A percentile compares a stretch with the other conserved stretches of the same genome.
These are phyloP conservation scores for Boletellus sp. DNA, from an alignment of 768 basidiomycete species.

Conservation along the genomic window DNA sequence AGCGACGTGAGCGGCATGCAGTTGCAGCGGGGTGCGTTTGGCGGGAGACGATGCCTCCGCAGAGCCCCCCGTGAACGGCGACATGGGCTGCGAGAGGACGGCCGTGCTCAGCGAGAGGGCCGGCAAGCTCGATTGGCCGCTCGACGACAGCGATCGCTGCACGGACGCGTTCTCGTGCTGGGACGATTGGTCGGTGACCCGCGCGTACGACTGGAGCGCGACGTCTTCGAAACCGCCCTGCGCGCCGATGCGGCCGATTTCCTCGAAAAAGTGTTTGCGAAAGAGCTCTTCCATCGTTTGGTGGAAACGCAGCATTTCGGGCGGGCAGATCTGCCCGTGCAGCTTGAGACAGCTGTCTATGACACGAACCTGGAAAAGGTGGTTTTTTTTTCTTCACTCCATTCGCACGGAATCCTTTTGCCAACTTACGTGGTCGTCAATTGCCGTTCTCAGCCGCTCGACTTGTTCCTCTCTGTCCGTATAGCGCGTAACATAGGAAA, in stretches of 20 bases:
- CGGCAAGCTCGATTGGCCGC: conserved; percentile 37
- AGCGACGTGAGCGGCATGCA: conserved; percentile 76
- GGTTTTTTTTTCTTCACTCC: background rate
- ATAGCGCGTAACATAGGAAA: conserved; percentile 62
- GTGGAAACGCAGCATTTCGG: conserved; percentile 91
- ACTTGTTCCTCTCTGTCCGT: conserved; percentile 70
- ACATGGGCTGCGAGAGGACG: conserved; percentile 44
- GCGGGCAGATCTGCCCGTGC: conserved; percentile 76
- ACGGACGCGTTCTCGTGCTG: conserved; percentile 45
- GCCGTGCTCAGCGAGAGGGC: conserved; percentile 50
- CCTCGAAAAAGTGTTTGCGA: conserved; percentile 78
- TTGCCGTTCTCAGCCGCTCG: conserved; percentile 65
- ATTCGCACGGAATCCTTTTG: background rate
- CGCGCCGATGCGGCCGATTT: conserved; percentile 67
- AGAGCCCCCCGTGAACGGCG: conserved; percentile 28
- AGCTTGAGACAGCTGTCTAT: conserved; percentile 83
- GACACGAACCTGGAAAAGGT: conserved; percentile 56
- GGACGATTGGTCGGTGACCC: conserved; percentile 46
- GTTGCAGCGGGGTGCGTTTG: conserved; percentile 73
- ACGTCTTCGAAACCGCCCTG: conserved; percentile 52
- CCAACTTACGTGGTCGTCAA: conserved; percentile 73
- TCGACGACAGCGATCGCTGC: conserved; percentile 46
- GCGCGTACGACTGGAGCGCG: conserved; percentile 36
- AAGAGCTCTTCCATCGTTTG: conserved; percentile 84
- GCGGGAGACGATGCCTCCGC: conserved; percentile 20